Percentiles rank a stretch among this genome's conserved stretches.
Evolutionary conservation across 768 basidiomycete genomes (phyloP).

Genomic region (Suillus hirtellus): DNA sequence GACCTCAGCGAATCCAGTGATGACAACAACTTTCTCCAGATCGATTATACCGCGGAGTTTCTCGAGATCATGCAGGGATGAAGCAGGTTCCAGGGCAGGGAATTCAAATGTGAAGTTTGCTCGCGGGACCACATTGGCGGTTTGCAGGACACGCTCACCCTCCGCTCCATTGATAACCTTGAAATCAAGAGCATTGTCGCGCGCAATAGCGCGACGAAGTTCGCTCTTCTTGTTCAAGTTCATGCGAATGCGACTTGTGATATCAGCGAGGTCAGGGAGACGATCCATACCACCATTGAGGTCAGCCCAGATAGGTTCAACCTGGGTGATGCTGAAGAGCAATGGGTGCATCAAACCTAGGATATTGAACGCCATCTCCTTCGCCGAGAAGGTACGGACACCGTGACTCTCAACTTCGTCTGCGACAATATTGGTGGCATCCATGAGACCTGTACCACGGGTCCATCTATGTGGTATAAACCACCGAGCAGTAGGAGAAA

Average conservation of each 20-base stretch:
- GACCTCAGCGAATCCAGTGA: slow-evolving; percentile 97
- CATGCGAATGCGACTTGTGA: slow-evolving; percentile 83
- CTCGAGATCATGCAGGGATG: slow-evolving; percentile 70
- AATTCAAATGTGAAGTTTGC: slow-evolving; percentile 98
- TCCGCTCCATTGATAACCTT: slow-evolving; percentile 86
- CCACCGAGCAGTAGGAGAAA: slow-evolving; percentile 13
- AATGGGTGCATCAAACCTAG: slow-evolving; percentile 99
- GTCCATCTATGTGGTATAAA: slow-evolving; percentile 69
- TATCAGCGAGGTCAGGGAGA: slow-evolving; percentile 90
- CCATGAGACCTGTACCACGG: slow-evolving; percentile 97
- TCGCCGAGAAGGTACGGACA: slow-evolving; percentile 97
- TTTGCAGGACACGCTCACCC: slow-evolving; percentile 90
- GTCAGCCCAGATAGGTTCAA: slow-evolving; percentile 99
- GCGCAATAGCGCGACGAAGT: slow-evolving; percentile 88
- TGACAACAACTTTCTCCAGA: slow-evolving; percentile 92
- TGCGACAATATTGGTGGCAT: slow-evolving; percentile 90
- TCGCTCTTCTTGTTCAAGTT: slow-evolving; percentile 85
- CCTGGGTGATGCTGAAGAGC: slow-evolving; percentile 98
- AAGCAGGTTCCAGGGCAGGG: slow-evolving; percentile 76
- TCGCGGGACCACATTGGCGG: slow-evolving; percentile 89
- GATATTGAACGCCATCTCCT: slow-evolving; percentile 99
- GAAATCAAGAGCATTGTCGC: slow-evolving; percentile 96
- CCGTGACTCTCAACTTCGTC: slow-evolving; percentile 92
- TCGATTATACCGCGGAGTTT: slow-evolving; percentile 88
- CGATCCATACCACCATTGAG: slow-evolving; percentile 98